phyloP scores from a whole-genome alignment of 352 stramenopile species.

The Phytophthora tentaculata region DNA sequence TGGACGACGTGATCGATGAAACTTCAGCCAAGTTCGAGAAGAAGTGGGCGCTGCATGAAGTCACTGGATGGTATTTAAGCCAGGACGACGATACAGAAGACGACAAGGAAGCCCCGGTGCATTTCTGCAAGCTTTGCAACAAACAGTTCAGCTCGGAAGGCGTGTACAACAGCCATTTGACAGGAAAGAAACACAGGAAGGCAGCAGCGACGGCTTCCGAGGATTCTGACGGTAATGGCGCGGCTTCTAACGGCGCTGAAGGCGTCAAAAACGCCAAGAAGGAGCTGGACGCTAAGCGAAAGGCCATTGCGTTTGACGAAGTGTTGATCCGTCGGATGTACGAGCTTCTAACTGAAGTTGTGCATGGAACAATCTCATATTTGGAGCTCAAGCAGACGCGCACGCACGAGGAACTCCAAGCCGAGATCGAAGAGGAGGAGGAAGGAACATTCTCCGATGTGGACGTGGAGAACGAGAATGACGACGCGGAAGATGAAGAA shows the following conservation, averaged over 20 bases:
- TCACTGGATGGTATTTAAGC: slow-evolving; percentile 61
- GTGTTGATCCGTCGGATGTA: slow-evolving; percentile 75
- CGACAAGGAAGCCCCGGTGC: slow-evolving; percentile 18
- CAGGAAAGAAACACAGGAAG: slow-evolving; percentile 85
- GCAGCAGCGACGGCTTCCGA: slow-evolving; percentile 28
- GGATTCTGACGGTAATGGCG: slow-evolving; percentile 6
- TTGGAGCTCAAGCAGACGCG: slow-evolving; percentile 89
- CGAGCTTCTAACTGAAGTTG: slow-evolving; percentile 83
- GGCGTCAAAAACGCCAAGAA: slow-evolving; percentile 14
- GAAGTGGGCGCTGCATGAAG: slow-evolving; percentile 67
- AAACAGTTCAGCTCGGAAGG: slow-evolving; percentile 80
- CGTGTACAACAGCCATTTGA: slow-evolving; percentile 76
- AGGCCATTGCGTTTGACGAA: slow-evolving; percentile 72
- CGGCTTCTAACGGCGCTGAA: slow-evolving; percentile 9
- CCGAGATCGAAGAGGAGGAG: slow-evolving; percentile 88
- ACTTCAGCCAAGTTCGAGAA: slow-evolving; percentile 87
- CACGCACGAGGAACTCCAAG: slow-evolving; percentile 87
- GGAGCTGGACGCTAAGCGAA: slow-evolving; percentile 39
- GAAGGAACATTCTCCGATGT: slow-evolving; percentile 85
- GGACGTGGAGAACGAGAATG: slow-evolving; percentile 70
- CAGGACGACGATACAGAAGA: slow-evolving; percentile 6
- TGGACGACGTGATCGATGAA: slow-evolving; percentile 87
- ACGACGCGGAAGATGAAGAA: slow-evolving; percentile 90
- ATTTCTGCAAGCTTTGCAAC: slow-evolving; percentile 72
- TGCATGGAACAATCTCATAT: slow-evolving; percentile 86